Evolutionary conservation across 2,329 filamentous ascomycete species (phyloP).

Genomic region (Chrysosporium queenslandicum): DNA sequence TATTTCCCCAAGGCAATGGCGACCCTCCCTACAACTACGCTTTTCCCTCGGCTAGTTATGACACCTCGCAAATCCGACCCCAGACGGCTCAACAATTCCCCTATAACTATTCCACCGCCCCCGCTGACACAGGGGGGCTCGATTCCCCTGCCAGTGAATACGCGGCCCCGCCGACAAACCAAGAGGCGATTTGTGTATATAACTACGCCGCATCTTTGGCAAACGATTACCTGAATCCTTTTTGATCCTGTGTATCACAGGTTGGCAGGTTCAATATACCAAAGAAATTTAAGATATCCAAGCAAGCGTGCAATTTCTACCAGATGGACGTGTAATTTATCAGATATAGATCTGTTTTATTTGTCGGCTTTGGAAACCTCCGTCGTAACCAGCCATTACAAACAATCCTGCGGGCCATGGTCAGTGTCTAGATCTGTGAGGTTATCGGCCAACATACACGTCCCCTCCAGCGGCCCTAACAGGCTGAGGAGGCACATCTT

Average conservation of each 20-base stretch:
- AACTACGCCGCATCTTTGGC: too few species aligned
- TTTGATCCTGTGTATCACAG: too few species aligned
- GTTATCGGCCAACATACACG: conserved; percentile 4
- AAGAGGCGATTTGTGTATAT: too few species aligned
- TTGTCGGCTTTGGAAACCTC: not conserved
- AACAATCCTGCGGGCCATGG: conserved; percentile 4
- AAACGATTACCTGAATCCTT: too few species aligned
- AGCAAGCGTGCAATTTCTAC: not conserved
- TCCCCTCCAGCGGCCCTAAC: not conserved
- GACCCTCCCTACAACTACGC: not conserved
- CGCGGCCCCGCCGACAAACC: not conserved
- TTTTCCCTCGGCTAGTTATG: not conserved
- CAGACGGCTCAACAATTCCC: not conserved
- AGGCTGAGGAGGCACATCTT: not conserved
- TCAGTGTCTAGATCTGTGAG: not conserved
- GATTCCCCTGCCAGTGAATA: not conserved
- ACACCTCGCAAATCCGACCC: not conserved
- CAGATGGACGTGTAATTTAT: conserved; percentile 7
- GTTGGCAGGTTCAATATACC: not conserved
- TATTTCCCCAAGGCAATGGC: not conserved
- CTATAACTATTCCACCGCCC: not conserved
- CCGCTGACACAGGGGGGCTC: not conserved
- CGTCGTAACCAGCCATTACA: conserved; percentile 9
- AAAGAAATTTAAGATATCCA: not conserved
- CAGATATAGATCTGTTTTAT: conserved; percentile 5